Conservation (phyloP, 2,329 filamentous ascomycete species). For the Fonsecaea pedrosoi region DNA sequence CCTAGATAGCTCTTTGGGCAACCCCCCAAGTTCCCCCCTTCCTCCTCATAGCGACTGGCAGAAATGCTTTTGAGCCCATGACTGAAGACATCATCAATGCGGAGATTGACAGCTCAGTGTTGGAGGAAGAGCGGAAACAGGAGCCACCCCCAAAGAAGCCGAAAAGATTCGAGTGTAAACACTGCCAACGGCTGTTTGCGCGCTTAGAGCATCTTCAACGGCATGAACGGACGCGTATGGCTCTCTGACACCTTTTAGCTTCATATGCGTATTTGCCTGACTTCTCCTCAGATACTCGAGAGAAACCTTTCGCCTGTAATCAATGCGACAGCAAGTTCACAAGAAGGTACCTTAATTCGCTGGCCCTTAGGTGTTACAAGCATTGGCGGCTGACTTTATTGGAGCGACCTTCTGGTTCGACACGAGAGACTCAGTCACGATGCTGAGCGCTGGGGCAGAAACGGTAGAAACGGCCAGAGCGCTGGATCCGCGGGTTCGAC, state of each 20-base stretch:
- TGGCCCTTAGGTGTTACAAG: slow-evolving; percentile 20
- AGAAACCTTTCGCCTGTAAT: slow-evolving; percentile 50
- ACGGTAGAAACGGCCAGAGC: slow-evolving; percentile 39
- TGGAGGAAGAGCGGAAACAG: slow-evolving; percentile 23
- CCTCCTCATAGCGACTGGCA: slow-evolving; percentile 3
- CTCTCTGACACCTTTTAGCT: background rate
- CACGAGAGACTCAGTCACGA: slow-evolving; percentile 51
- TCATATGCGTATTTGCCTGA: background rate
- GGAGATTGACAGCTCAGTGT: slow-evolving; percentile 22
- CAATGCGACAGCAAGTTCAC: slow-evolving; percentile 53
- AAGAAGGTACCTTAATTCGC: slow-evolving; percentile 45
- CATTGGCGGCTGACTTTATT: slow-evolving; percentile 12
- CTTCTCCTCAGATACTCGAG: slow-evolving; percentile 43
- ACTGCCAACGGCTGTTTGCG: slow-evolving; percentile 41
- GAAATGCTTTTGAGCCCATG: slow-evolving; percentile 26
- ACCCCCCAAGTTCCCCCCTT: slow-evolving; percentile 1
- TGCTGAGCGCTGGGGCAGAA: slow-evolving; percentile 27
- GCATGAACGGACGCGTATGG: slow-evolving; percentile 48
- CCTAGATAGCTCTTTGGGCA: slow-evolving; percentile 12
- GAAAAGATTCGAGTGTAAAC: slow-evolving; percentile 49
- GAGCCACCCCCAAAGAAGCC: slow-evolving; percentile 46
- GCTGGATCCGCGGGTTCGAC: slow-evolving; percentile 36
- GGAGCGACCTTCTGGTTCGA: slow-evolving; percentile 50
- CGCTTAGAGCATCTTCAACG: slow-evolving; percentile 51
- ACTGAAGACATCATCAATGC: slow-evolving; percentile 23